phyloP scores from a whole-genome alignment of 148 eudicot species.

The Gaultheria prostrata region DNA sequence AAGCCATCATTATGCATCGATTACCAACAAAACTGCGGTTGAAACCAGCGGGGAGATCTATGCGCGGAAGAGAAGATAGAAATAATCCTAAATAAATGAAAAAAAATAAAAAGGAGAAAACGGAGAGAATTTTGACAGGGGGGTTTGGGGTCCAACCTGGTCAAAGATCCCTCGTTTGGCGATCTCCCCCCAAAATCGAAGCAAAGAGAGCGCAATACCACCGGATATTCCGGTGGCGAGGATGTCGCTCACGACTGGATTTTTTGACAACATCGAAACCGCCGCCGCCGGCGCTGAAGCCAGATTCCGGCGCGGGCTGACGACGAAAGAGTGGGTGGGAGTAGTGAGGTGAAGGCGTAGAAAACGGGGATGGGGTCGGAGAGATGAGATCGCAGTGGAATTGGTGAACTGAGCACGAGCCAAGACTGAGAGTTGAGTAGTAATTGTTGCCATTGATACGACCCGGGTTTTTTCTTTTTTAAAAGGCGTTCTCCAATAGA shows the following conservation, averaged over 20 bases:
- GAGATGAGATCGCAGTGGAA: not conserved
- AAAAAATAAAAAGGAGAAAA: not conserved
- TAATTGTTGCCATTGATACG: not conserved
- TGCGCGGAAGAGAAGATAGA: not conserved
- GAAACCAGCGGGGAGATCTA: not conserved
- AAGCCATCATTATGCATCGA: not conserved
- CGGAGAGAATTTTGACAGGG: not conserved
- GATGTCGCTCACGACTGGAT: slow-evolving; percentile 35
- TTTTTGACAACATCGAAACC: slow-evolving; percentile 31
- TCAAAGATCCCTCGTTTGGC: slow-evolving; percentile 54
- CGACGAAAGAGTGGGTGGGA: not conserved
- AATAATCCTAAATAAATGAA: not conserved
- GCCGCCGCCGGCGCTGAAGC: not conserved
- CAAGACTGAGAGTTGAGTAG: not conserved
- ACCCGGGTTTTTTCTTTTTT: too few relatives aligned
- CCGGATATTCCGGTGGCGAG: slow-evolving; percentile 45
- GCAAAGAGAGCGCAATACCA: slow-evolving; percentile 39
- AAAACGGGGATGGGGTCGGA: not conserved
- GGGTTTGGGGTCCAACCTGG: slow-evolving; percentile 30
- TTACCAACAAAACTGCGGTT: not conserved
- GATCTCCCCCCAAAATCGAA: slow-evolving; percentile 49
- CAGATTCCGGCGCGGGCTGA: slow-evolving; percentile 13
- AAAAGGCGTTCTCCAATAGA: too few relatives aligned
- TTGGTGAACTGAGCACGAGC: not conserved
- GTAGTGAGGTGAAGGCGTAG: not conserved